Conservation (phyloP, 2,329 filamentous ascomycete genomes). For the Phaeosphaeriaceae sp. region DNA sequence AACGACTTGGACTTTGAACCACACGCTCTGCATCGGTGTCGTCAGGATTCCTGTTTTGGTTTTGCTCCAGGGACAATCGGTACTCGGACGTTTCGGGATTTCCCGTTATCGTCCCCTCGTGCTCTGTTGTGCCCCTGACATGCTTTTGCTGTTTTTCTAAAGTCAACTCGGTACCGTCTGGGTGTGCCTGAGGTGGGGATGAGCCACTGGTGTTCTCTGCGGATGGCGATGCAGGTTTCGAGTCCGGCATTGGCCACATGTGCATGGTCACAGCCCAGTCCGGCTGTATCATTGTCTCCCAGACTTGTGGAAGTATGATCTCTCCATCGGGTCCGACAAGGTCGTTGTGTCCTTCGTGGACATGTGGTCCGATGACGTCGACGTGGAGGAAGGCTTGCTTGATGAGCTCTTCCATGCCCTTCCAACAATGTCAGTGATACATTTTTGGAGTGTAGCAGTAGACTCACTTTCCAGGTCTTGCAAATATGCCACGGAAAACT, state of each 20-base stretch:
- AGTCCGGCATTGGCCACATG: constrained; percentile 57
- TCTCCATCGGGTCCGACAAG: constrained; percentile 57
- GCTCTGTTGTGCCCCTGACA: too few species aligned
- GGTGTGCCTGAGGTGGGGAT: constrained; percentile 23
- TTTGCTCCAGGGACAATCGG: too few species aligned
- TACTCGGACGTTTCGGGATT: too few species aligned
- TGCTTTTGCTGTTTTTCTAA: too few species aligned
- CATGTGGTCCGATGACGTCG: constrained; percentile 55
- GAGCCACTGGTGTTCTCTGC: constrained; percentile 9
- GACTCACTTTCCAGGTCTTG: constrained; percentile 53
- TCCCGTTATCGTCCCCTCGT: too few species aligned
- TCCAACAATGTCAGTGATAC: constrained; percentile 72
- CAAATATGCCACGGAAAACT: constrained; percentile 38
- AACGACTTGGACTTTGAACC: too few species aligned
- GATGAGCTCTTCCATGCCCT: constrained; percentile 60
- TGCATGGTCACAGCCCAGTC: constrained; percentile 59
- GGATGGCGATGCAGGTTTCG: constrained; percentile 18
- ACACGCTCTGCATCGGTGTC: too few species aligned
- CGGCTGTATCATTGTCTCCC: constrained; percentile 58
- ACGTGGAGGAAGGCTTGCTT: constrained; percentile 59
- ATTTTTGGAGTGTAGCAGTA: neutral
- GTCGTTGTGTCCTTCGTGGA: constrained; percentile 57
- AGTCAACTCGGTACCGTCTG: too few species aligned
- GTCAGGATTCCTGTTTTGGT: too few species aligned
- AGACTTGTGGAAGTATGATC: constrained; percentile 59